Evolutionary conservation across 2,329 filamentous ascomycete species (phyloP), one percentile per base, ranked within the genome.

Genomic region (Nigrograna mackinnonii): DNA sequence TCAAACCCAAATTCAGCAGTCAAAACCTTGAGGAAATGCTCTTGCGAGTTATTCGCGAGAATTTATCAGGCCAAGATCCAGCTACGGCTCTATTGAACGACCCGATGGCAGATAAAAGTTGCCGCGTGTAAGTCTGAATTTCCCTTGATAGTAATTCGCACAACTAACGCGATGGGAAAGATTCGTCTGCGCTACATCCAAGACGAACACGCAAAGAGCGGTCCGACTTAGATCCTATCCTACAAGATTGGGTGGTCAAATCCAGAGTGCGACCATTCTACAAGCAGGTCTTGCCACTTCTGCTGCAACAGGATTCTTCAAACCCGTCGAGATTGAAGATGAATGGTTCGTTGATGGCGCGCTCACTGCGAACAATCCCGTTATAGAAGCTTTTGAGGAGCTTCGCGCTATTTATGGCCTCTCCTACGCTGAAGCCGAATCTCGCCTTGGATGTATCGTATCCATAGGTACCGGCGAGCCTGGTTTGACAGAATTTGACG

Each of bases 161-260:
- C 13, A 12, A n/a, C 36, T 38, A 7, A 42, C 20, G 31, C 12
- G 35, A 12, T 24, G 36, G n/a, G n/a, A 51, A 26, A 38, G 35
- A 0, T 77, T 71, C 44, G 58, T 74, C n/a, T 75, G 78, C 50
- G 72, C 70, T n/a, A 35, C 13, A 3, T n/a, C 24, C 5, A 20
- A 28, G n/a, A 35, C 43, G 20, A 79, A 77, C 50, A 78, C 76
- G 38, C 75, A 73, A 1, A 55, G 73, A 13, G 46, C 55, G 9
- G 46, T 61, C 17, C 48, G 63, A 62, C 58, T 22, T 49, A 49
- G 17, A 44, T 12, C 16, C n/a, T 41, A n/a, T 33, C 46, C 18
- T 32, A 30, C 18, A 35, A 41, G 20, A 2, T 4, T n/a, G 17
- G 42, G 17, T 38, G 32, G 16, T 30, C 32, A 28, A 4, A 14